These are phyloP conservation scores for Spinacia oleracea DNA, from an alignment of 179 eudicot genomes.

Conservation along the genomic window DNA sequence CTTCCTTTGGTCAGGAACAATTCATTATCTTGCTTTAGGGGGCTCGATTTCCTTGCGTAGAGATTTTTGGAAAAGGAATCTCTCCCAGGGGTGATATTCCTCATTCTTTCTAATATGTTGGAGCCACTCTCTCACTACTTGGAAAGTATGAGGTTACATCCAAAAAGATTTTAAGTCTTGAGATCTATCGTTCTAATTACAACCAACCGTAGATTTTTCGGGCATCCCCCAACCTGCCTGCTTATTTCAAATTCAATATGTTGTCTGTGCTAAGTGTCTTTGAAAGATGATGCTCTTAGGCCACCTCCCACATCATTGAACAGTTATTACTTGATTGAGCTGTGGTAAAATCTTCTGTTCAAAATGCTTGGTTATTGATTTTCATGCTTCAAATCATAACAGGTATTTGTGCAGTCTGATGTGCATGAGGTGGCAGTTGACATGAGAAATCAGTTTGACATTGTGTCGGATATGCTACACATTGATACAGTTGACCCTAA, in stretches of 20 bases:
- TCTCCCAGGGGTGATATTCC: too few relatives aligned
- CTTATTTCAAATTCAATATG: not conserved
- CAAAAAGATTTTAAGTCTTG: too few relatives aligned
- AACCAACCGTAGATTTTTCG: not conserved
- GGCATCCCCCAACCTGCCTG: not conserved
- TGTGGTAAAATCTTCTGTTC: too few relatives aligned
- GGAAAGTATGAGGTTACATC: too few relatives aligned
- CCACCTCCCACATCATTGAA: not conserved
- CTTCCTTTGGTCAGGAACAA: too few relatives aligned
- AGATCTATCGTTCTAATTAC: not conserved
- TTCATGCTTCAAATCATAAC: slow-evolving; percentile 21
- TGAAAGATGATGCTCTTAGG: not conserved
- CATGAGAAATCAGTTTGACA: slow-evolving; percentile 81
- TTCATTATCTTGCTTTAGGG: too few relatives aligned
- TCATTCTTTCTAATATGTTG: too few relatives aligned
- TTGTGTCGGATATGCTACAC: slow-evolving; percentile 45
- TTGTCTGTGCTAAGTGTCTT: not conserved
- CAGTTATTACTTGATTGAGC: not conserved
- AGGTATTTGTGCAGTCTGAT: slow-evolving; percentile 90
- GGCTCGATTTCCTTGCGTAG: too few relatives aligned
- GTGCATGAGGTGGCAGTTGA: slow-evolving; percentile 89
- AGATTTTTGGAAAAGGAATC: too few relatives aligned
- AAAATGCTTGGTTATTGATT: not conserved
- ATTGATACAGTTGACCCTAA: slow-evolving; percentile 44
- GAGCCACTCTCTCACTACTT: too few relatives aligned